These are phyloP conservation scores for Plantago lanceolata DNA, from an alignment of 305 asterid genomes.

Conservation along the genomic window DNA sequence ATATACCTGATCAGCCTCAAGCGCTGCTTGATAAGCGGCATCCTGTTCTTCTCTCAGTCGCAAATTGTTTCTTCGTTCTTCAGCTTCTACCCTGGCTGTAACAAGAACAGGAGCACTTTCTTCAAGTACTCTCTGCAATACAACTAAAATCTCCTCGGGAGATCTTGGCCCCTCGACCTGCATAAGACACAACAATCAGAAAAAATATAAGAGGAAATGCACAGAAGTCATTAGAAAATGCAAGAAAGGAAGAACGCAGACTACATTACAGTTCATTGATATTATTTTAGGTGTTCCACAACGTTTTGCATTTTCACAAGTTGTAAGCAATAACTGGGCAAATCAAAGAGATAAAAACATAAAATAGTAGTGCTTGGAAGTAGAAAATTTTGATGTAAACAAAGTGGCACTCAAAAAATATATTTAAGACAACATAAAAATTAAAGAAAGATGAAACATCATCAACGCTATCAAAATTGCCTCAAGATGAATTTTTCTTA, in stretches of 20 bases:
- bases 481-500: too few relatives aligned
- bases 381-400: too few relatives aligned
- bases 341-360: too few relatives aligned
- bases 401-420: too few relatives aligned
- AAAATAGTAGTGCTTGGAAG: too few relatives aligned
- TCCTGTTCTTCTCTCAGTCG: slow-evolving; percentile 95
- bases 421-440: too few relatives aligned
- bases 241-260: neutral
- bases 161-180: slow-evolving; percentile 92
- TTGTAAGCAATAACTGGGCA: too few relatives aligned
- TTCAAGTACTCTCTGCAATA: slow-evolving; percentile 87
- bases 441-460: too few relatives aligned
- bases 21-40: slow-evolving; percentile 90
- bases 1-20: slow-evolving; percentile 96
- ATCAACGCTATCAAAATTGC: too few relatives aligned
- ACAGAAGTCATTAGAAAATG: neutral
- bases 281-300: too few relatives aligned
- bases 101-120: slow-evolving; percentile 92
- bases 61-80: slow-evolving; percentile 76
- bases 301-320: too few relatives aligned
- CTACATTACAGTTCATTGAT: too few relatives aligned
- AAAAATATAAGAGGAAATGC: slow-evolving; percentile 4
- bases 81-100: slow-evolving; percentile 85
- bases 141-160: slow-evolving; percentile 67
- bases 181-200: slow-evolving; percentile 16